Base-by-base conservation (phyloP, 768 basidiomycete genomes). In the Hericium erinaceus region DNA sequence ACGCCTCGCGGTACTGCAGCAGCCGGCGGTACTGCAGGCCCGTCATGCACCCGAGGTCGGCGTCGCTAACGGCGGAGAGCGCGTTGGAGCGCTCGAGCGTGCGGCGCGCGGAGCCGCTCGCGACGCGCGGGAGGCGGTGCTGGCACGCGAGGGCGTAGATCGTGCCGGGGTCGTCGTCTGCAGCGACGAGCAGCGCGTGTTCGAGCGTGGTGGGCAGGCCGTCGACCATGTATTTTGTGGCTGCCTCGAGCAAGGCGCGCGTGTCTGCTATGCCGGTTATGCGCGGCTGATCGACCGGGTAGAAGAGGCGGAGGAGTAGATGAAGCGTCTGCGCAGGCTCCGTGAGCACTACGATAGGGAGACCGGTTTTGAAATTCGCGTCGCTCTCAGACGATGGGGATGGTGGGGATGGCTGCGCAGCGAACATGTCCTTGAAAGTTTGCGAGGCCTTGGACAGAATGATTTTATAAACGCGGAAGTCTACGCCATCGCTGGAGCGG, bases 381-480 rank as follows among this genome's bases (percentile, higher is more conserved):
- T 46, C 44, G 44, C 20, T 15, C n/a, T n/a, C n/a, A 15, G 44
- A 46, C 7, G 44, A 18, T 10, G 44, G 44, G n/a, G 44, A 20
- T 20, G 44, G 44, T 9, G 44, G 44, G 3, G n/a, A 9, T 20
- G 44, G 44, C 11, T 58, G 58, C 20, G 59, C 10, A 16, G 49
- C 26, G 49, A 51, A 51, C 24, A 51, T 24, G 49, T 20, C 46
- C 10, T 38, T 48, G 28, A 57, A 46, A 15, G 46, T 28, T 15
- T 41, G 41, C 5, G 56, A 57, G 7, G 56, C 56, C 15, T 48
- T 48, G 24, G 24, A 15, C 2, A 62, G 16, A 10, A 62, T 53
- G 15, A 55, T 13, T 18, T 40, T 41, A 48, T 62, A 58, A 12
- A 57, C 55, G 11, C 28, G 54, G 18, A 59, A 62, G 9, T 57